phyloP scores from a whole-genome alignment of 2,329 filamentous ascomycete genomes.

The Grosmannia penicillata region DNA sequence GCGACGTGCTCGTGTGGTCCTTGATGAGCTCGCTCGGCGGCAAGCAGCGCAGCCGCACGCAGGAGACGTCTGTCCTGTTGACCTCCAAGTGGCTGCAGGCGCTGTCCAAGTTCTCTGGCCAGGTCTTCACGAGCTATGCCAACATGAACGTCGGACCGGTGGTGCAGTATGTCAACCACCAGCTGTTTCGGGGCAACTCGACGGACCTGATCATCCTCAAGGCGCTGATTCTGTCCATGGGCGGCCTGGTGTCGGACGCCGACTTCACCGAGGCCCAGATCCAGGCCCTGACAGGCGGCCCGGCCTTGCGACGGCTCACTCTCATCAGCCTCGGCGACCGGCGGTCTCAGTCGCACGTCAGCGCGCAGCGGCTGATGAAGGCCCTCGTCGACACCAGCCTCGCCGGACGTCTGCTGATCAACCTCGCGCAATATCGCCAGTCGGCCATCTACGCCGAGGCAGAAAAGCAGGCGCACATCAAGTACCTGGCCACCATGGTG shows the following conservation, averaged over 20 bases:
- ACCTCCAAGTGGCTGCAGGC: slow-evolving; percentile 89
- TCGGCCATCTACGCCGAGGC: slow-evolving; percentile 66
- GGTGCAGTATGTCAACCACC: slow-evolving; percentile 76
- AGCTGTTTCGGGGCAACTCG: slow-evolving; percentile 68
- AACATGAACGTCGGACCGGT: slow-evolving; percentile 74
- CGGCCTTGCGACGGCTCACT: slow-evolving; percentile 64
- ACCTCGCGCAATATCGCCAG: slow-evolving; percentile 79
- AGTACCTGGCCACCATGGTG: slow-evolving; percentile 73
- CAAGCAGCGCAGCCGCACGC: slow-evolving; percentile 47
- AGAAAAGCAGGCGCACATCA: slow-evolving; percentile 65
- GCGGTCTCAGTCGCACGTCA: slow-evolving; percentile 45
- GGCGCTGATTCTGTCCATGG: slow-evolving; percentile 84
- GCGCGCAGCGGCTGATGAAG: slow-evolving; percentile 66
- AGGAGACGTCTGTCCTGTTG: slow-evolving; percentile 48
- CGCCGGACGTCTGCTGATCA: slow-evolving; percentile 70
- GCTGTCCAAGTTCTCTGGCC: slow-evolving; percentile 77
- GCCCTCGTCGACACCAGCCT: slow-evolving; percentile 65
- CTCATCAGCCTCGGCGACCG: slow-evolving; percentile 69
- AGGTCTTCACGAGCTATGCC: slow-evolving; percentile 74
- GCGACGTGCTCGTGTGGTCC: slow-evolving; percentile 88
- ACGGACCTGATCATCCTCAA: slow-evolving; percentile 85
- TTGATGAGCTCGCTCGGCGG: slow-evolving; percentile 59
- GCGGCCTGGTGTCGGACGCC: slow-evolving; percentile 72
- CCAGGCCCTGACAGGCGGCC: slow-evolving; percentile 75
- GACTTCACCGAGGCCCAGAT: slow-evolving; percentile 84